Evolutionary conservation across 192 early-diverging fungal species (phyloP), one percentile per base, ranked within the genome.

Genomic region (Backusella sp.): DNA sequence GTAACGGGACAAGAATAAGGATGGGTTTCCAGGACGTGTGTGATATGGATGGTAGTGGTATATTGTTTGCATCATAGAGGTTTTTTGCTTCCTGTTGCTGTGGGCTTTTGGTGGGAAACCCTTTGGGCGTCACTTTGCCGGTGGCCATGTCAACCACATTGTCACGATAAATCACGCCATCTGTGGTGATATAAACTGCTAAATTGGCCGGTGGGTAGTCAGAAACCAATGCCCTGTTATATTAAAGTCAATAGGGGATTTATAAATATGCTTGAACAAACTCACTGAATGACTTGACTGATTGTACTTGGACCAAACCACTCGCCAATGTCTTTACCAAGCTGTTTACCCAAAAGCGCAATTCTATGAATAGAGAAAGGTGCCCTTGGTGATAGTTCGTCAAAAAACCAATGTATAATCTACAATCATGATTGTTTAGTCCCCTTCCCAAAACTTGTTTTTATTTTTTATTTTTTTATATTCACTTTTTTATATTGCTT

Each of bases 241-340:
- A n/a, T 19, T 68, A 0, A 44, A 44, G 42, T 80, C 35, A 7
- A 36, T 12, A 23, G 66, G 68, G 72, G n/a, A 81, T 36, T 59
- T 73, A 78, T 23, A 68, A 73, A 23, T 32, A 59, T 59, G 23
- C 9, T n/a, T n/a, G 17, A 35, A 9, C 26, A 32, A 15, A 72
- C 85, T 70, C 88, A 94, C 93, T 90, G 90, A 2, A 93, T 87
- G 30, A 92, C 92, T 75, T 94, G 92, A 26, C 92, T 92, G 9
- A 94, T 93, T 15, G 92, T 97, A 35, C 89, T 90, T 1, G 98
- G 98, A 0, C 97, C 98, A 88, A 98, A 99, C 97, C 98, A 99
- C 82, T 97, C 90, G 23, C 98, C 98, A 79, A 99, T 94, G 30
- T 92, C 88, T 77, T 96, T 97, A 36, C 92, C 96, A 66, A 90